Evolutionary conservation across 768 basidiomycete species (phyloP).

Genomic region (Grammothele lineata): DNA sequence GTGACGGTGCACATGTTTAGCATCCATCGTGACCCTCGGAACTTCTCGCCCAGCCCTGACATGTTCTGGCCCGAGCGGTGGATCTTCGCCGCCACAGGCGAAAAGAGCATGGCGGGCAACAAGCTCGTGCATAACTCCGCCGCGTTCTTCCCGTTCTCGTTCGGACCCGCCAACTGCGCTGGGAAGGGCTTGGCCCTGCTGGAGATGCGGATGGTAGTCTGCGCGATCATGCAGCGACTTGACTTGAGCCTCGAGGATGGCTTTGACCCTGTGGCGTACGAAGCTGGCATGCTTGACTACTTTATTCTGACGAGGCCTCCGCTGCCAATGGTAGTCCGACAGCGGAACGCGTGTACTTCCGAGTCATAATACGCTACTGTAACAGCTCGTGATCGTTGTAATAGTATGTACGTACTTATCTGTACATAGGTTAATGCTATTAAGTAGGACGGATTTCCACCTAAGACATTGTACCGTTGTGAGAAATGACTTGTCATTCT

Average conservation of each 20-base stretch:
- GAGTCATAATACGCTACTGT: no score
- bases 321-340: constrained; percentile 7
- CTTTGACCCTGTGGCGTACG: constrained; percentile 7
- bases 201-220: constrained; percentile 32
- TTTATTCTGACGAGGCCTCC: constrained; percentile 10
- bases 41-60: constrained; percentile 41
- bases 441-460: no score
- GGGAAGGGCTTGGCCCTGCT: constrained; percentile 41
- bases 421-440: not conserved
- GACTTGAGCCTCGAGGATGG: constrained; percentile 15
- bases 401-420: no score
- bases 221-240: constrained; percentile 24
- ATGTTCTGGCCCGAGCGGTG: constrained; percentile 41
- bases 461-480: no score
- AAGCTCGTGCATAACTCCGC: constrained; percentile 9
- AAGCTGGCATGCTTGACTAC: constrained; percentile 6
- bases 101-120: not conserved
- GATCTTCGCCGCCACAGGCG: constrained; percentile 25
- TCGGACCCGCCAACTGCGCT: constrained; percentile 48
- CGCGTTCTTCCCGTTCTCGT: constrained; percentile 39
- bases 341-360: not conserved
- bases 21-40: constrained; percentile 40
- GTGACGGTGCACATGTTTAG: constrained; percentile 34
- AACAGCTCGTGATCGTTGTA: no score
- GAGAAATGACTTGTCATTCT: no score